These are phyloP conservation scores for Pseudisothecium myosuroides DNA, from an alignment of 225 moss, liverwort and hornwort genomes.

Conservation along the genomic window DNA sequence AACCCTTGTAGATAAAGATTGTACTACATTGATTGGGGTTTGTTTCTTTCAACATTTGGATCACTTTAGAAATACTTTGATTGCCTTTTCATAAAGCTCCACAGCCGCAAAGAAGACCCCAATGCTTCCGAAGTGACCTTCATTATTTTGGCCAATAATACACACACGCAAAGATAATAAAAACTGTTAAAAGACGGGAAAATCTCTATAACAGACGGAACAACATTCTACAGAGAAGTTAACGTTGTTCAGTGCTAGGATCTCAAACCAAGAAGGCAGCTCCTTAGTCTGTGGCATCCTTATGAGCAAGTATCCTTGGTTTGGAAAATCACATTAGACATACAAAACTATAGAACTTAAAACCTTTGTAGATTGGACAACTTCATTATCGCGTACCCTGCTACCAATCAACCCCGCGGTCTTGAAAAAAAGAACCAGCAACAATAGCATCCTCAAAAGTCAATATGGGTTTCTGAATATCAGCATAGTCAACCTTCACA, in stretches of 20 bases:
- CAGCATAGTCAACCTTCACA: constrained; percentile 53
- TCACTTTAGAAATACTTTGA: too few species aligned
- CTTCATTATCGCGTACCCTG: background rate
- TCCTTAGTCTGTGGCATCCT: background rate
- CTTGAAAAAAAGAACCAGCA: constrained; percentile 39
- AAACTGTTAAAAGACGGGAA: background rate
- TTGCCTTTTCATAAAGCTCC: too few species aligned
- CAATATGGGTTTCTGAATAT: constrained; percentile 53
- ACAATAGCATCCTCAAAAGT: constrained; percentile 73
- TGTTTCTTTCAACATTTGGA: too few species aligned
- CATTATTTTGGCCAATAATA: too few species aligned
- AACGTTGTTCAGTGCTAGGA: background rate
- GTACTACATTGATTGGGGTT: too few species aligned
- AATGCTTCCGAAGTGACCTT: too few species aligned
- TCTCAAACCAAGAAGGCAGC: background rate
- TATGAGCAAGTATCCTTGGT: background rate
- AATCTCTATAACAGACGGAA: background rate
- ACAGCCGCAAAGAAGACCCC: too few species aligned
- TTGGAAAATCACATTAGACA: background rate
- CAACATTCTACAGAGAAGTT: background rate
- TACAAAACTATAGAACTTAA: background rate
- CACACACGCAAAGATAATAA: background rate
- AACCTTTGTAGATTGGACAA: background rate
- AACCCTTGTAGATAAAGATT: too few species aligned
- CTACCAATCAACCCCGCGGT: constrained; percentile 39